These are phyloP conservation scores for Butyriboletus loyo DNA, from an alignment of 768 basidiomycete species.

Conservation along the genomic window DNA sequence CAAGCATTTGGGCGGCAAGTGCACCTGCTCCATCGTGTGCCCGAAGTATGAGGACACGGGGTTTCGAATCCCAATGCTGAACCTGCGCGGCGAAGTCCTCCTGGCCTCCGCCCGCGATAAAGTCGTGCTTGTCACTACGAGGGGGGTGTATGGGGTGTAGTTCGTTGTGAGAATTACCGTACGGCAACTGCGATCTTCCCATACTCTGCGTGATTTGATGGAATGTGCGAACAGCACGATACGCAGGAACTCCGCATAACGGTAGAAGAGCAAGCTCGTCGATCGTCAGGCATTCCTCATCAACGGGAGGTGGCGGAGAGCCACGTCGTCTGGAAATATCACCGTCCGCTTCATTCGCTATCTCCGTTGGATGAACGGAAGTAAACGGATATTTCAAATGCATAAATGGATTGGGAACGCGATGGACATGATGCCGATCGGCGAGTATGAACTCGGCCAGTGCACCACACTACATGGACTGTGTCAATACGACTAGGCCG, in stretches of 20 bases:
- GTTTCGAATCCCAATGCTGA: conserved; percentile 19
- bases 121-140: conserved; percentile 23
- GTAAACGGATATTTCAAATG: conserved; percentile 28
- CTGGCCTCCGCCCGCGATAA: conserved; percentile 24
- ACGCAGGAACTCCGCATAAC: conserved; percentile 74
- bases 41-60: conserved; percentile 60
- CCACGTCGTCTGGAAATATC: conserved; percentile 10
- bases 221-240: conserved; percentile 75
- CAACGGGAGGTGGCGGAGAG: conserved; percentile 5
- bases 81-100: conserved; percentile 8
- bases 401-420: conserved; percentile 61
- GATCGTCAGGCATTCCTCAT: conserved; percentile 39
- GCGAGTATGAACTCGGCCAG: conserved; percentile 85
- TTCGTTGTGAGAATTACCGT: conserved; percentile 26
- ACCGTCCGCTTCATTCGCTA: conserved; percentile 2
- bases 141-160: conserved; percentile 27
- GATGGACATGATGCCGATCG: conserved; percentile 73
- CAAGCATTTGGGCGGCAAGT: conserved; percentile 76
- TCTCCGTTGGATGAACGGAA: conserved; percentile 12
- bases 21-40: conserved; percentile 76
- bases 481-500: conserved; percentile 7
- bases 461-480: conserved; percentile 63
- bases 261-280: conserved; percentile 82
- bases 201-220: conserved; percentile 32
- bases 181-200: conserved; percentile 23